Percentiles rank a stretch among this genome's conserved stretches.
These are phyloP conservation scores for Ceratocystis huliohia DNA, from an alignment of 2,329 filamentous ascomycete species.

Conservation along the genomic window DNA sequence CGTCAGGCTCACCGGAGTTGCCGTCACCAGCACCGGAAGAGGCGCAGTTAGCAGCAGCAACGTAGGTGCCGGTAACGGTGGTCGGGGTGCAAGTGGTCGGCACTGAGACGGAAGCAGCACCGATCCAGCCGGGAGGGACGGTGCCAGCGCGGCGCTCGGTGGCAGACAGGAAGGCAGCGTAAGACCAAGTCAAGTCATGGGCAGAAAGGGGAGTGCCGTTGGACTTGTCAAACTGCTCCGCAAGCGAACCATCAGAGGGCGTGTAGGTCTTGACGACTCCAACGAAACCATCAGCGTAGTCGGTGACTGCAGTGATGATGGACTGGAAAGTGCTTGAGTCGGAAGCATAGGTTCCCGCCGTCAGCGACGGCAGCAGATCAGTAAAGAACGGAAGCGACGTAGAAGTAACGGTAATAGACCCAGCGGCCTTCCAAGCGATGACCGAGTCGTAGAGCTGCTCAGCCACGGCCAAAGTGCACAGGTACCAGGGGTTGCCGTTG, in stretches of 20 bases:
- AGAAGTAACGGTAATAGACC: slow-evolving; percentile 50
- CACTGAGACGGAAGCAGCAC: slow-evolving; percentile 33
- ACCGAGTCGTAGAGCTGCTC: slow-evolving; percentile 69
- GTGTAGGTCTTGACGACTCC: slow-evolving; percentile 51
- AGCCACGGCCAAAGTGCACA: slow-evolving; percentile 62
- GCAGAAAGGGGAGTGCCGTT: slow-evolving; percentile 47
- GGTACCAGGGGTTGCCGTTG: slow-evolving; percentile 71
- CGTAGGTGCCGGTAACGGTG: slow-evolving; percentile 39
- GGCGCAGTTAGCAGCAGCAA: slow-evolving; percentile 27
- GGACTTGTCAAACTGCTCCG: slow-evolving; percentile 52
- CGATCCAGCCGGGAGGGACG: slow-evolving; percentile 46
- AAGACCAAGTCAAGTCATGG: slow-evolving; percentile 59
- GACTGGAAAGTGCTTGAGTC: slow-evolving; percentile 37
- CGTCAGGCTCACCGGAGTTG: slow-evolving; percentile 20
- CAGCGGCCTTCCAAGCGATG: slow-evolving; percentile 53
- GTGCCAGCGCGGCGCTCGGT: slow-evolving; percentile 42
- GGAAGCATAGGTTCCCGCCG: slow-evolving; percentile 49
- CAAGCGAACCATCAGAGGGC: slow-evolving; percentile 46
- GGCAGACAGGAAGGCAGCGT: slow-evolving; percentile 56
- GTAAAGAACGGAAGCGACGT: slow-evolving; percentile 60
- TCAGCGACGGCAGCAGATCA: slow-evolving; percentile 45
- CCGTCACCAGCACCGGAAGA: slow-evolving; percentile 22
- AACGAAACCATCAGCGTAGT: slow-evolving; percentile 50
- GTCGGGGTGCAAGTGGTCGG: slow-evolving; percentile 38
- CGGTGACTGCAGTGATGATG: slow-evolving; percentile 44